A percentile compares a stretch with the other conserved stretches of the same genome.
Conservation (phyloP, 768 basidiomycete species). For the Chalciporus piperatus region DNA sequence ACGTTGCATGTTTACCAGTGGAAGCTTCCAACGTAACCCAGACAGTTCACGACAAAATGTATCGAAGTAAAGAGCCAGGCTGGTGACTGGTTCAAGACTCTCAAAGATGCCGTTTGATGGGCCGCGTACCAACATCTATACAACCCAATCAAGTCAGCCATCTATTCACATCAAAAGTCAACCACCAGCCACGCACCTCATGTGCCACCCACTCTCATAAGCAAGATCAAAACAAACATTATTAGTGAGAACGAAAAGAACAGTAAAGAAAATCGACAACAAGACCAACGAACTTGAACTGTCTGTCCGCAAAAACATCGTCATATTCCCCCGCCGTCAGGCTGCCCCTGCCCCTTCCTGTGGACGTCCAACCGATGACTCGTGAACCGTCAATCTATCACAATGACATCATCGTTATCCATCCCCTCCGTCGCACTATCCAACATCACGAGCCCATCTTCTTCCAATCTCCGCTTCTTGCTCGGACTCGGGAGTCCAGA, state of each 20-base stretch:
- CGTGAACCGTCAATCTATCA: conserved; percentile 41
- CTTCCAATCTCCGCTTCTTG: conserved; percentile 64
- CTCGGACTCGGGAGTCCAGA: conserved; percentile 46
- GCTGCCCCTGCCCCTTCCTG: too few relatives aligned
- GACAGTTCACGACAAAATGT: too few relatives aligned
- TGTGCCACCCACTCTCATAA: background rate
- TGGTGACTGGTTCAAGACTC: too few relatives aligned
- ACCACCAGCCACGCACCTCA: background rate
- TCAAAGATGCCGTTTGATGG: too few relatives aligned
- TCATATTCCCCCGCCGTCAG: background rate
- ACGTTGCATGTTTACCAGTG: too few relatives aligned
- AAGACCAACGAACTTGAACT: background rate
- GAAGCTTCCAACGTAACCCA: too few relatives aligned
- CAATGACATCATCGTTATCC: conserved; percentile 57
- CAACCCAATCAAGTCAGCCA: too few relatives aligned
- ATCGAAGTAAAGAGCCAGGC: too few relatives aligned
- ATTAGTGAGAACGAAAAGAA: background rate
- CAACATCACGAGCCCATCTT: conserved; percentile 71
- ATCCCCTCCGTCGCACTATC: conserved; percentile 54
- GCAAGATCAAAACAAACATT: background rate
- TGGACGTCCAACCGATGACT: conserved; percentile 8
- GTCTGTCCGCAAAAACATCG: background rate
- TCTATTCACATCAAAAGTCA: too few relatives aligned
- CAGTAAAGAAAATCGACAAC: background rate
- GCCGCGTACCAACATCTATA: too few relatives aligned